These are phyloP conservation scores for Fusarium acutatum DNA, from an alignment of 2,329 filamentous ascomycete genomes.

Conservation along the genomic window DNA sequence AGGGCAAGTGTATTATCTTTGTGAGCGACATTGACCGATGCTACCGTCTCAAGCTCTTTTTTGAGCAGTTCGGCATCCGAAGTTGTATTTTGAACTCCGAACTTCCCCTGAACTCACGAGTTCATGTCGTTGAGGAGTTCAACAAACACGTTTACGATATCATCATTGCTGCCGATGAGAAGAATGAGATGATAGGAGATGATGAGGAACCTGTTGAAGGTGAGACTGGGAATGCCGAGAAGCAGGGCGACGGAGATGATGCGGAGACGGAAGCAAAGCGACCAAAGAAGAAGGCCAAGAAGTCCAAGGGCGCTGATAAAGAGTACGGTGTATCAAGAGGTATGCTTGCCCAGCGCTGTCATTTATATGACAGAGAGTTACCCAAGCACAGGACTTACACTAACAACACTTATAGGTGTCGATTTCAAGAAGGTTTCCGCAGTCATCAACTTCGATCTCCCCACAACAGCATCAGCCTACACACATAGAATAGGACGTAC, in stretches of 20 bases:
- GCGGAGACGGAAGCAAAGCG: slow-evolving; percentile 45
- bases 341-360: slow-evolving; percentile 18
- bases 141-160: slow-evolving; percentile 98
- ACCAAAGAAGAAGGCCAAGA: slow-evolving; percentile 53
- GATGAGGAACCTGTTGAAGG: slow-evolving; percentile 58
- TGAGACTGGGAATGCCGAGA: slow-evolving; percentile 43
- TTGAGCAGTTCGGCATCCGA: slow-evolving; percentile 96
- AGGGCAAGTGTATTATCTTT: slow-evolving; percentile 80
- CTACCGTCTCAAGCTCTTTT: slow-evolving; percentile 91
- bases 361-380: not conserved
- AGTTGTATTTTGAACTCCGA: slow-evolving; percentile 95
- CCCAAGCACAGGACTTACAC: not conserved
- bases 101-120: slow-evolving; percentile 87
- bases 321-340: slow-evolving; percentile 97
- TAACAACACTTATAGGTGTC: slow-evolving; percentile 58
- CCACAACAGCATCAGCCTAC: slow-evolving; percentile 87
- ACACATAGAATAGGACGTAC: slow-evolving; percentile 97
- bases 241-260: slow-evolving; percentile 24
- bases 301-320: slow-evolving; percentile 72
- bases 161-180: slow-evolving; percentile 94
- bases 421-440: slow-evolving; percentile 96
- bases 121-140: slow-evolving; percentile 97
- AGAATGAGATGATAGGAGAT: slow-evolving; percentile 82
- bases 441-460: slow-evolving; percentile 97
- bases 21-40: slow-evolving; percentile 87